Evolutionary conservation across 2,329 filamentous ascomycete species (phyloP).

Genomic region (Sarocladiaceae sp.): DNA sequence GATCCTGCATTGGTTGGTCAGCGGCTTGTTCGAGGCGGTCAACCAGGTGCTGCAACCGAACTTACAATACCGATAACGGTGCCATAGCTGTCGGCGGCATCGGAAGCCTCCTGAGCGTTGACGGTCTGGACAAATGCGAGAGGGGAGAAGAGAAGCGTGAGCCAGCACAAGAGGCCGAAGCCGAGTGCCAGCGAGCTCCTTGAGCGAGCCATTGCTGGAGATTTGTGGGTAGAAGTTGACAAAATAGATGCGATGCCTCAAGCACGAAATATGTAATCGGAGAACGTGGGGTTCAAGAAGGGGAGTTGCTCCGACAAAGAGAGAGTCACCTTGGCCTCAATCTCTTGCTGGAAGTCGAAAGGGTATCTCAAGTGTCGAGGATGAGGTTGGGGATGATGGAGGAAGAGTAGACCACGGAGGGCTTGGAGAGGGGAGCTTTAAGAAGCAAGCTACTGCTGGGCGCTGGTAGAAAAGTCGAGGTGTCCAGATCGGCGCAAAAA

Average conservation of each 20-base stretch:
- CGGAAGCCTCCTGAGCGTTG: slow-evolving; percentile 60
- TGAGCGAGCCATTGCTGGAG: slow-evolving; percentile 47
- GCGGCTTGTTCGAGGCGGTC: slow-evolving; percentile 9
- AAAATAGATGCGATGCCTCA: slow-evolving; percentile 12
- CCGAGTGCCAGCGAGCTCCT: slow-evolving; percentile 66
- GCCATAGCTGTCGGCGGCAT: slow-evolving; percentile 72
- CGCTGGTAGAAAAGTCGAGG: slow-evolving; percentile 28
- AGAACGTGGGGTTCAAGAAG: not conserved
- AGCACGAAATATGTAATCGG: slow-evolving; percentile 1
- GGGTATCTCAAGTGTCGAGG: slow-evolving; percentile 19
- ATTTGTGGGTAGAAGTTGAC: slow-evolving; percentile 15
- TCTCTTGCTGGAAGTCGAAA: slow-evolving; percentile 13
- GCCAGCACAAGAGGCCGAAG: slow-evolving; percentile 88
- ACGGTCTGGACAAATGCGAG: slow-evolving; percentile 79
- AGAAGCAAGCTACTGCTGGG: slow-evolving; percentile 18
- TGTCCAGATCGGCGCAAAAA: slow-evolving; percentile 40
- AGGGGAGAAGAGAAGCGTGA: slow-evolving; percentile 81
- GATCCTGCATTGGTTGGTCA: slow-evolving; percentile 42
- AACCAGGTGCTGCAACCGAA: slow-evolving; percentile 16
- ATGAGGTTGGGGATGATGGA: slow-evolving; percentile 18
- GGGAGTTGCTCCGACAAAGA: slow-evolving; percentile 11
- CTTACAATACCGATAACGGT: slow-evolving; percentile 87
- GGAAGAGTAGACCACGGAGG: slow-evolving; percentile 13
- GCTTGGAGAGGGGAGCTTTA: slow-evolving; percentile 27
- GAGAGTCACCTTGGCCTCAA: slow-evolving; percentile 9